Evolutionary conservation across 2,329 filamentous ascomycete genomes (phyloP).

Genomic region (Escovopsis weberi): DNA sequence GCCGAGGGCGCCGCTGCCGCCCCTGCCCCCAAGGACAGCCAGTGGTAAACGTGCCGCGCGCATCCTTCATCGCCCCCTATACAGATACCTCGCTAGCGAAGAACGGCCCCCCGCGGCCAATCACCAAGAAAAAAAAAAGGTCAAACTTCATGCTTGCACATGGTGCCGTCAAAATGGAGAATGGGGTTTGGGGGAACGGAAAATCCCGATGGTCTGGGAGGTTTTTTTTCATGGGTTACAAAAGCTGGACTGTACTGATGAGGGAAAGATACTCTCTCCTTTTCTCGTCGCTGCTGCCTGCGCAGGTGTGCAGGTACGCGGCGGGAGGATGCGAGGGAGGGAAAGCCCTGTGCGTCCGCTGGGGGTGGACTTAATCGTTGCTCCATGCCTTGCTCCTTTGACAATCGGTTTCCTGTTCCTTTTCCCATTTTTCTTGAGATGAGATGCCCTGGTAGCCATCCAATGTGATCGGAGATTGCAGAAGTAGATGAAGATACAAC

Average conservation of each 20-base stretch:
- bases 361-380: constrained; percentile 84
- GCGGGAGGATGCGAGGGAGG: constrained; percentile 39
- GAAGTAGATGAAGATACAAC: no score
- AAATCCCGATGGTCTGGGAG: neutral
- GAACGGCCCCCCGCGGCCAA: no score
- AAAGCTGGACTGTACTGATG: constrained; percentile 54
- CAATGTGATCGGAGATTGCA: constrained; percentile 1
- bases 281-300: no score
- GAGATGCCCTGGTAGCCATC: constrained; percentile 13
- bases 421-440: constrained; percentile 7
- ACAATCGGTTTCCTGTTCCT: neutral
- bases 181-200: constrained; percentile 6
- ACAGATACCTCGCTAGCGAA: neutral
- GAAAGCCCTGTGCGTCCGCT: constrained; percentile 95
- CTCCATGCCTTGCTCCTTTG: constrained; percentile 36
- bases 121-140: no score
- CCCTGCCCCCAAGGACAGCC: constrained; percentile 27
- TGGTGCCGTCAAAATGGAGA: neutral
- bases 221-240: constrained; percentile 9
- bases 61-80: neutral
- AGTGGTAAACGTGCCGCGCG: constrained; percentile 29
- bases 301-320: constrained; percentile 8
- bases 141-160: no score
- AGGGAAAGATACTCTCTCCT: constrained; percentile 91
- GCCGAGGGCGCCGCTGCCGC: constrained; percentile 40